A percentile compares a stretch with the other conserved stretches of the same genome.
These are phyloP conservation scores for Elymus sibiricus DNA, from an alignment of 176 grass and related monocot species.

Conservation along the genomic window DNA sequence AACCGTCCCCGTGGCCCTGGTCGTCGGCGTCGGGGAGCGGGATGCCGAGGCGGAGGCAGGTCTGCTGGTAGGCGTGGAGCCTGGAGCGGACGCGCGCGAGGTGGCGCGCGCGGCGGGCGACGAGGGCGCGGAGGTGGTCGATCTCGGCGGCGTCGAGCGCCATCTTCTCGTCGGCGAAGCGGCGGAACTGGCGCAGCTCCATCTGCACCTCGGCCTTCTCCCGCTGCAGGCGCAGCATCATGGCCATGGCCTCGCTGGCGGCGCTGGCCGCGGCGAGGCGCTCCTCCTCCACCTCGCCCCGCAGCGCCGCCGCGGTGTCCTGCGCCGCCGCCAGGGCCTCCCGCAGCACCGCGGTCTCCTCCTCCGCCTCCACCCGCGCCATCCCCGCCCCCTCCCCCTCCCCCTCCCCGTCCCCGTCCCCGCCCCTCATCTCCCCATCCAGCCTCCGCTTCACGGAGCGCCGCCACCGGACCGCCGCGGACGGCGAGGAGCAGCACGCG, in stretches of 20 bases:
- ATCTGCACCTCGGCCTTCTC: conserved; percentile 94
- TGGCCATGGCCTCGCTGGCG: conserved; percentile 94
- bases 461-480: conserved; percentile 38
- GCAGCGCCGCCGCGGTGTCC: conserved; percentile 53
- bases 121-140: conserved; percentile 50
- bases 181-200: conserved; percentile 95
- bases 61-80: conserved; percentile 49
- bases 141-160: conserved; percentile 69
- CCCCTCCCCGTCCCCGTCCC: background rate
- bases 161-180: conserved; percentile 97
- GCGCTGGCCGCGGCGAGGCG: conserved; percentile 75
- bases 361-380: conserved; percentile 62
- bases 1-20: conserved; percentile 12
- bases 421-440: background rate
- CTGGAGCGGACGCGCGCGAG: conserved; percentile 34
- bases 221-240: conserved; percentile 95
- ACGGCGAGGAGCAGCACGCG: conserved; percentile 47
- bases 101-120: conserved; percentile 54
- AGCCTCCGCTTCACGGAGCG: conserved; percentile 82
- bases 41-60: conserved; percentile 58
- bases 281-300: conserved; percentile 80
- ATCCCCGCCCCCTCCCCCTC: background rate
- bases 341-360: conserved; percentile 54
- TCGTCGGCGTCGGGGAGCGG: conserved; percentile 45
- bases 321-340: conserved; percentile 59